phyloP scores from a whole-genome alignment of 1,139 yeast genomes.

The Zygosaccharomyces sapae region DNA sequence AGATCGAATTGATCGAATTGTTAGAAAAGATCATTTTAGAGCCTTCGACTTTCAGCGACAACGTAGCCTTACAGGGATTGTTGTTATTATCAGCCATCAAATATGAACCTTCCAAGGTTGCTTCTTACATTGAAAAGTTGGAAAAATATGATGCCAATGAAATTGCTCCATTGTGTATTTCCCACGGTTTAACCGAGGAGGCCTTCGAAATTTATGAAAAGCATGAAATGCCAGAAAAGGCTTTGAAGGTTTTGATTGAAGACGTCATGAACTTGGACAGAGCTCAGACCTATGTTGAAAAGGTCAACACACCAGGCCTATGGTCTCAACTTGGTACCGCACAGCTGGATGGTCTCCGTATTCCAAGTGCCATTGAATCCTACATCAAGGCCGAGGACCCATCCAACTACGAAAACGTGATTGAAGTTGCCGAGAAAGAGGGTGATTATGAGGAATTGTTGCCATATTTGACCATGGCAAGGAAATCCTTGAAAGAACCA shows the following conservation, averaged over 20 bases:
- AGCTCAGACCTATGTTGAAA: conserved; percentile 91
- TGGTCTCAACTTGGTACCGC: conserved; percentile 98
- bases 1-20: conserved; percentile 86
- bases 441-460: conserved; percentile 94
- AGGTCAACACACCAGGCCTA: conserved; percentile 75
- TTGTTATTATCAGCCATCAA: conserved; percentile 90
- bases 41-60: conserved; percentile 95
- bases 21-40: conserved; percentile 93
- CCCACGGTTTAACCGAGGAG: conserved; percentile 84
- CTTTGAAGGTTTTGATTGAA: conserved; percentile 87
- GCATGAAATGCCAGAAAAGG: conserved; percentile 71
- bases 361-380: conserved; percentile 86
- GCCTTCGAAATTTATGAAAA: conserved; percentile 91
- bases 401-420: conserved; percentile 82
- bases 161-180: conserved; percentile 88
- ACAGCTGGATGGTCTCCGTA: conserved; percentile 88
- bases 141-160: conserved; percentile 91
- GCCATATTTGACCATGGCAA: conserved; percentile 88
- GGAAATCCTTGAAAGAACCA: conserved; percentile 87
- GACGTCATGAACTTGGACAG: conserved; percentile 92
- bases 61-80: conserved; percentile 90
- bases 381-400: conserved; percentile 91
- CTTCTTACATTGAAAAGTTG: conserved; percentile 78
- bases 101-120: conserved; percentile 85
- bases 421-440: conserved; percentile 92